These are phyloP conservation scores for Rutidosis leptorrhynchoides DNA, from an alignment of 129 eudicot species.

Conservation along the genomic window DNA sequence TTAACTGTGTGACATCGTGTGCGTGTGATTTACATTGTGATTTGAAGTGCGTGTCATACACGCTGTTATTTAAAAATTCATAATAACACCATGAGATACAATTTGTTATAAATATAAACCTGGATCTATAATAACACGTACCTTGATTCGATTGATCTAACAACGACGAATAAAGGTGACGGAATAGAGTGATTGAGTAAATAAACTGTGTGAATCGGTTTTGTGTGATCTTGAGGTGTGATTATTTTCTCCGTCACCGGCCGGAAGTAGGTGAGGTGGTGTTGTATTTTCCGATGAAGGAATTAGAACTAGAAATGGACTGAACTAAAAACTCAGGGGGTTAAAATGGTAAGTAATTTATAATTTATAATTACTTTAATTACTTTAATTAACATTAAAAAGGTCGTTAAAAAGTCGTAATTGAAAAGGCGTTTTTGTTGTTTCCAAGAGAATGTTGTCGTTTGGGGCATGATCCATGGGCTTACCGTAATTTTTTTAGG, in stretches of 20 bases:
- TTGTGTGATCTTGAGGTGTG: slow-evolving; percentile 2
- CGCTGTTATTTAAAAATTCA: slow-evolving; percentile 3
- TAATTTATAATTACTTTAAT: too few species aligned
- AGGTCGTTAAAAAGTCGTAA: slow-evolving; percentile 18
- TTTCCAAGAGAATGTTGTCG: slow-evolving; percentile 10
- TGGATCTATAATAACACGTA: slow-evolving; percentile 25
- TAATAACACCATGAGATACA: slow-evolving; percentile 8
- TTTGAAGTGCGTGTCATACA: background rate
- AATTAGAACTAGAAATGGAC: slow-evolving; percentile 5
- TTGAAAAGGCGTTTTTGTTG: background rate
- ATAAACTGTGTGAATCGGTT: background rate
- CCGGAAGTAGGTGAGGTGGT: slow-evolving; percentile 1
- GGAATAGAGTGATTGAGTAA: slow-evolving; percentile 1
- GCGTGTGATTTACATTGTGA: background rate
- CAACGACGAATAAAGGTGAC: background rate
- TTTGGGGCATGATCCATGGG: slow-evolving; percentile 9
- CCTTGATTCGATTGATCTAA: slow-evolving; percentile 33
- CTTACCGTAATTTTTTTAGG: background rate
- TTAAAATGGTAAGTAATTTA: background rate
- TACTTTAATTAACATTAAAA: slow-evolving; percentile 2
- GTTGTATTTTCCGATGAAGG: slow-evolving; percentile 31
- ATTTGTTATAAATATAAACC: slow-evolving; percentile 1
- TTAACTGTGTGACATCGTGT: background rate
- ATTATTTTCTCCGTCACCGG: slow-evolving; percentile 4
- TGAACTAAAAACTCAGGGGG: slow-evolving; percentile 12